phyloP scores from a whole-genome alignment of 2,329 filamentous ascomycete genomes.

The Penicillium sp. region DNA sequence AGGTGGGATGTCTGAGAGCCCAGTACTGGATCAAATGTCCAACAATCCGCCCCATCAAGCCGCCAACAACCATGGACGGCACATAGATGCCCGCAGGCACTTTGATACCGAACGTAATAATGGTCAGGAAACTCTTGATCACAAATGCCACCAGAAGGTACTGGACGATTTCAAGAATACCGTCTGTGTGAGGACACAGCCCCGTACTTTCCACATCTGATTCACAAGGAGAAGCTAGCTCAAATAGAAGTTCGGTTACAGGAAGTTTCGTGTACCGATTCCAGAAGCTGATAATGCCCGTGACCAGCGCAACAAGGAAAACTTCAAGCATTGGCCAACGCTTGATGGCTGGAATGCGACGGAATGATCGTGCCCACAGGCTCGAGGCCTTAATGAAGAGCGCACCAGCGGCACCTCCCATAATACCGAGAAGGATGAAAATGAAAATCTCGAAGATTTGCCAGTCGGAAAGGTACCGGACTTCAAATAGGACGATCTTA shows the following conservation, averaged over 20 bases:
- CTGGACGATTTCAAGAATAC: conserved; percentile 74
- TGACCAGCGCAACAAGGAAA: conserved; percentile 78
- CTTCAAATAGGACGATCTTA: conserved; percentile 96
- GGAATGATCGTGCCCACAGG: conserved; percentile 85
- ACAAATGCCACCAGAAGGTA: conserved; percentile 76
- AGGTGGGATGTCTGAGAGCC: conserved; percentile 70
- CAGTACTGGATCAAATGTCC: conserved; percentile 83
- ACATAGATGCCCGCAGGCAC: conserved; percentile 96
- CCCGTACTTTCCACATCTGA: conserved; percentile 64
- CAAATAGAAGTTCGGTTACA: conserved; percentile 85
- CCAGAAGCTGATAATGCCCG: conserved; percentile 87
- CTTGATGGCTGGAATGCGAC: conserved; percentile 78
- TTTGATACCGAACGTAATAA: conserved; percentile 93
- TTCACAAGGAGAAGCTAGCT: conserved; percentile 85
- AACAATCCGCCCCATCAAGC: conserved; percentile 82
- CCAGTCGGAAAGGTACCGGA: conserved; percentile 89
- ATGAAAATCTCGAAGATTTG: conserved; percentile 83
- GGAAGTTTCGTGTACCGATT: conserved; percentile 85
- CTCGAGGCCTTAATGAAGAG: conserved; percentile 95
- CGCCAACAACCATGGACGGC: conserved; percentile 97
- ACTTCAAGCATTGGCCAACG: conserved; percentile 83
- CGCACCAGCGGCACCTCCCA: conserved; percentile 82
- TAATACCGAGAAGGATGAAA: conserved; percentile 81
- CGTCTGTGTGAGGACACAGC: conserved; percentile 72
- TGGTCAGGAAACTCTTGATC: conserved; percentile 84